Base-by-base conservation (phyloP, 1,284 basidiomycete species). In the Irpex lacteus region DNA sequence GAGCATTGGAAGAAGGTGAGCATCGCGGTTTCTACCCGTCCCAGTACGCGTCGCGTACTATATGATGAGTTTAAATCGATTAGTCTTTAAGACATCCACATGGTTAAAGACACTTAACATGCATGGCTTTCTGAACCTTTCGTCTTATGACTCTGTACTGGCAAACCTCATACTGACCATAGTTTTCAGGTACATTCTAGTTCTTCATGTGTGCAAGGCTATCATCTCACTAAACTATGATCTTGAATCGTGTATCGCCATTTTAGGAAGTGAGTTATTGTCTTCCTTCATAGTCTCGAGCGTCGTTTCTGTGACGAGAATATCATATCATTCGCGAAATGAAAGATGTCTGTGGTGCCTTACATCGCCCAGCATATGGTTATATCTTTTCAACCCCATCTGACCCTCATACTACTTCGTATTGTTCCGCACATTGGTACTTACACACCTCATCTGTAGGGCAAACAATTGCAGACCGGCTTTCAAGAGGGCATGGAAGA, bases 11-110 rank as follows among this genome's bases (percentile, higher is more conserved):
- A 79, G 70, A 84, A 91, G 85, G 91, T 91, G 72, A 73, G 89
- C 82, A 60, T 70, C 18, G 54, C 60, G 44, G 66, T 63, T 63
- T 59, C 68, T 63, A 66, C 60, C 63, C 66, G 67, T 68, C 67
- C 74, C 59, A 32, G 13, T 44, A 44, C 52, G 44, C 59, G 9
- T 49, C 34, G 32, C 50, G 50, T 60, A 40, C 64, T 69, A 54
- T 64, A 70, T 82, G 90, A 91, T 91, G 90, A 84, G 77, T 80
- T 69, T 69, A 80, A 82, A 83, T 83, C 88, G 90, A 92, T 93
- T 92, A 92, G 90, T 93, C 91, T 92, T 92, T 76, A 89, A 91
- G 91, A 92, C 87, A 72, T 65, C 69, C 67, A 73, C 73, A 83
- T 89, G 88, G 87, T 89, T 89, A 85, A 76, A 83, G 72, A 69